Evolutionary conservation across 2,329 filamentous ascomycete genomes (phyloP), one percentile per base, ranked within the genome.

Genomic region (Fusarium albidum): DNA sequence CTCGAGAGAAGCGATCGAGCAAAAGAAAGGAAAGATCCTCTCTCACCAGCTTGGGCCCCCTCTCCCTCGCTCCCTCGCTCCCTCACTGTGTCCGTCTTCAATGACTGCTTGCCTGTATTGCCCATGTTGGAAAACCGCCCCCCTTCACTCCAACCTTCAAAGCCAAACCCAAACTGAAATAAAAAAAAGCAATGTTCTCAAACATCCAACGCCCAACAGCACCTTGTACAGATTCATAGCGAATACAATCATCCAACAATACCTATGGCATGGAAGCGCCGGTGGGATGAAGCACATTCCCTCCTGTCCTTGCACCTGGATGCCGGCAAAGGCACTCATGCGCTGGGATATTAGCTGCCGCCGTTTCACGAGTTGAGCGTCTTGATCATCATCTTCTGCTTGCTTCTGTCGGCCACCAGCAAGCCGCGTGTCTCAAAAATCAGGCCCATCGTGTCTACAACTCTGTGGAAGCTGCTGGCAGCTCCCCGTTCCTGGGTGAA

Each of bases 401-500:
- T 89, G 47, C 74, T 76, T 60, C 81, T 80, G 67, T 92, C 90
- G 31, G 83, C 77, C 21, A 96, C 85, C 26, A 96, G 75, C 63
- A 93, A 76, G 21, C 81, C 80, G 25, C 87, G 84, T 54, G 79
- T 79, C 59, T 79, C 80, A 70, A 96, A 86, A 13, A 91, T 83
- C 15, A 83, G 79, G 61, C 88, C 82, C 64, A 97, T 80, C 4
- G 89, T 89, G 53, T 92, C 89, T 21, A 96, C 84, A 9, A 96
- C 90, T 68, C 86, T 87, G 70, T 91, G 84, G 76, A 98, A 96
- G 64, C 90, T 95, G 66, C 89, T 95, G 31, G 91, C 92, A 2
- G 94, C 93, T n/a, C 94, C 95, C 52, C 88, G 88, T 69, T 95
- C 92, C 69, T 97, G 93, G 2, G 90, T 94, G 71, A 97, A 91